A percentile compares a stretch with the other conserved stretches of the same genome.
These are phyloP conservation scores for Rhododendron ovatum DNA, from an alignment of 148 eudicot genomes.

Conservation along the genomic window DNA sequence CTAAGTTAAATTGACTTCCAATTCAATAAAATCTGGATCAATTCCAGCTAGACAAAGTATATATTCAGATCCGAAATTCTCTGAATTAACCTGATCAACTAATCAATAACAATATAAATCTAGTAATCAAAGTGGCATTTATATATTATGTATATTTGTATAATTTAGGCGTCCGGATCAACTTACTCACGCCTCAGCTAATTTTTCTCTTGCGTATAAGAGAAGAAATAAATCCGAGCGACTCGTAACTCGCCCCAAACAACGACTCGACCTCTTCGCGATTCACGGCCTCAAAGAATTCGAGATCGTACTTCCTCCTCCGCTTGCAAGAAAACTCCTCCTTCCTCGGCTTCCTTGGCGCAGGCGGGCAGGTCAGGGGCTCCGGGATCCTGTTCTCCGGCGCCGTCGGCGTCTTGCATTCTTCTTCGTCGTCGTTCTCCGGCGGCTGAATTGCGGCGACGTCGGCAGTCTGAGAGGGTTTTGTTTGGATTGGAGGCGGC, in stretches of 20 bases:
- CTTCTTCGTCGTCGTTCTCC: not conserved
- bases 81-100: not conserved
- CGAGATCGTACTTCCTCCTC: not conserved
- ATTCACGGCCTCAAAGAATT: not conserved
- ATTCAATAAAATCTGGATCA: not conserved
- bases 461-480: not conserved
- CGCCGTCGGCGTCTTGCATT: constrained; percentile 1
- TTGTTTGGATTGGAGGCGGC: not conserved
- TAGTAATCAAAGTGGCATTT: not conserved
- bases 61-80: not conserved
- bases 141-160: not conserved
- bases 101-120: not conserved
- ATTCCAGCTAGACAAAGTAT: not conserved
- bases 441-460: not conserved
- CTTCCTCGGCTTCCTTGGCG: not conserved
- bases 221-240: not conserved
- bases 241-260: not conserved
- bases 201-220: not conserved
- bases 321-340: not conserved
- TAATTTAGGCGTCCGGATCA: not conserved
- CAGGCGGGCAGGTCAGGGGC: not conserved
- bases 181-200: not conserved
- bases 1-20: not conserved
- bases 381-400: constrained; percentile 1
- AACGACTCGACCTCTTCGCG: not conserved